phyloP scores from a whole-genome alignment of 192 early-diverging fungal genomes.

The Bifiguratus adelaidae region DNA sequence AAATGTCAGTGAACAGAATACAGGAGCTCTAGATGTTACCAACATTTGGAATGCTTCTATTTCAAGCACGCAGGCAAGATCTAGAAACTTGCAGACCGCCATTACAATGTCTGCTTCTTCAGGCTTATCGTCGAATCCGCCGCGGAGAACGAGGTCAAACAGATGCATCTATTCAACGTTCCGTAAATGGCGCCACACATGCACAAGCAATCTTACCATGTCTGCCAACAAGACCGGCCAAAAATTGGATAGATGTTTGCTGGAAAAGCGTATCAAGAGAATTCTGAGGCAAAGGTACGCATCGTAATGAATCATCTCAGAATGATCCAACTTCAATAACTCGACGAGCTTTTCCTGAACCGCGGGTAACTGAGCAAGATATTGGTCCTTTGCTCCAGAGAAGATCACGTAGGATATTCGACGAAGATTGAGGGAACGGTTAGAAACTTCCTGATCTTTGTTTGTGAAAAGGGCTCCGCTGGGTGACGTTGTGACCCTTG shows the following conservation, averaged over 20 bases:
- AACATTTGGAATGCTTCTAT: slow-evolving; percentile 82
- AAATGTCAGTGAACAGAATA: not conserved
- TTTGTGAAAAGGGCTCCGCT: slow-evolving; percentile 71
- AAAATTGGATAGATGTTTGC: slow-evolving; percentile 77
- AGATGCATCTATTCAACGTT: slow-evolving; percentile 40
- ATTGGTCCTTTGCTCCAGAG: slow-evolving; percentile 64
- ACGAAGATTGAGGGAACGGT: slow-evolving; percentile 58
- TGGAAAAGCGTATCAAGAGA: slow-evolving; percentile 67
- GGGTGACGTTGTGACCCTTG: slow-evolving; percentile 43
- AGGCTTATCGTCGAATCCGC: slow-evolving; percentile 30
- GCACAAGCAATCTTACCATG: slow-evolving; percentile 37
- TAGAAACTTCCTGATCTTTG: slow-evolving; percentile 65
- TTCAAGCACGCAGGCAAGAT: slow-evolving; percentile 68
- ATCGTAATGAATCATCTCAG: slow-evolving; percentile 67
- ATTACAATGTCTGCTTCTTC: slow-evolving; percentile 66
- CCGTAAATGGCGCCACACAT: slow-evolving; percentile 8
- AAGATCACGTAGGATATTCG: slow-evolving; percentile 73
- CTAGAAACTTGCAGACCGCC: slow-evolving; percentile 83
- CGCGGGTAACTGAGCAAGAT: slow-evolving; percentile 61
- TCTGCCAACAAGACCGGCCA: slow-evolving; percentile 89
- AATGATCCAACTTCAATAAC: slow-evolving; percentile 58
- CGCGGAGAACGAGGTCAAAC: slow-evolving; percentile 46
- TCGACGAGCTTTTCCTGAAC: slow-evolving; percentile 88
- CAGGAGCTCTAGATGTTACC: slow-evolving; percentile 4
- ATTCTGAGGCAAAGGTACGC: slow-evolving; percentile 79